Percentiles rank a stretch among this genome's conserved stretches.
These are phyloP conservation scores for Sphaerulina musiva DNA, from an alignment of 2,329 filamentous ascomycete species.

Conservation along the genomic window DNA sequence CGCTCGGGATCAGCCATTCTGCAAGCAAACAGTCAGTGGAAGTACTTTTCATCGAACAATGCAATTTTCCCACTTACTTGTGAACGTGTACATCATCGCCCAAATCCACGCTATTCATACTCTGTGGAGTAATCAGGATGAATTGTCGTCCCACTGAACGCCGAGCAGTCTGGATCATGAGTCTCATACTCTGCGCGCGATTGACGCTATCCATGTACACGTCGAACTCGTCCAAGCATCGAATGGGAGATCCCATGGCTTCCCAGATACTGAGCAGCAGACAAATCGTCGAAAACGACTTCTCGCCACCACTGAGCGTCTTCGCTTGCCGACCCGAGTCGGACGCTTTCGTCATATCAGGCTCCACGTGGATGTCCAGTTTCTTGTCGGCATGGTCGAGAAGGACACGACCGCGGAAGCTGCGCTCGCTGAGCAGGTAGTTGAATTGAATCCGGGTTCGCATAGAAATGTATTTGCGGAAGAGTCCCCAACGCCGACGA, in stretches of 20 bases:
- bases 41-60: conserved; percentile 24
- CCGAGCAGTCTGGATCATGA: conserved; percentile 84
- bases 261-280: conserved; percentile 91
- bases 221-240: conserved; percentile 95
- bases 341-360: conserved; percentile 61
- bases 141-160: conserved; percentile 86
- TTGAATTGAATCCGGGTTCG: conserved; percentile 79
- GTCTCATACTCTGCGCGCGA: conserved; percentile 81
- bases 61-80: conserved; percentile 39
- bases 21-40: conserved; percentile 10
- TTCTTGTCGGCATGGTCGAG: conserved; percentile 69
- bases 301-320: conserved; percentile 91
- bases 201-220: conserved; percentile 99
- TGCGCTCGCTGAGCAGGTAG: conserved; percentile 80
- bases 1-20: conserved; percentile 25
- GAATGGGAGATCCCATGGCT: conserved; percentile 90
- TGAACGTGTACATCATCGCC: conserved; percentile 71
- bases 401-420: conserved; percentile 74
- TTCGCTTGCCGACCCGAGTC: conserved; percentile 74
- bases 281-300: conserved; percentile 96
- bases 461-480: conserved; percentile 79
- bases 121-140: conserved; percentile 91
- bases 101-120: conserved; percentile 56
- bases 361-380: conserved; percentile 68
- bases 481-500: conserved; percentile 68